These are phyloP conservation scores for Silene noctiflora DNA, from an alignment of 179 eudicot genomes.

Conservation along the genomic window DNA sequence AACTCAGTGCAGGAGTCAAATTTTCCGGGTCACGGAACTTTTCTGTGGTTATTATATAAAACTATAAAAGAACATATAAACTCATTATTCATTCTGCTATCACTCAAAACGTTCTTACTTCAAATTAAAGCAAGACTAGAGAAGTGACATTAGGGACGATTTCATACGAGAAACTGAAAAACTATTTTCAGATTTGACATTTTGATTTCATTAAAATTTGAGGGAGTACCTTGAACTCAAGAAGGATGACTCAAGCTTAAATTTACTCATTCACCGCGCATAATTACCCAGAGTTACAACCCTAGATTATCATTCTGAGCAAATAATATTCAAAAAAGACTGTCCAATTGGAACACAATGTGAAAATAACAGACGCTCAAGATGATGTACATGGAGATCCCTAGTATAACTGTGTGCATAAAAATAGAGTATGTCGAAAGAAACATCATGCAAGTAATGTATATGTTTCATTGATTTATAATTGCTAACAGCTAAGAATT, in stretches of 20 bases:
- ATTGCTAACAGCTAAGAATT: neutral
- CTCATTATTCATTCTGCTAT: no score
- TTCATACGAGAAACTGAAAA: no score
- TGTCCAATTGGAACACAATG: neutral
- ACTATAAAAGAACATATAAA: no score
- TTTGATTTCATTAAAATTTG: neutral
- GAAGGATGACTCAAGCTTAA: neutral
- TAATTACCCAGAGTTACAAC: neutral
- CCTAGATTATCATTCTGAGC: no score
- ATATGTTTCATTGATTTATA: neutral
- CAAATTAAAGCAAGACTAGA: no score
- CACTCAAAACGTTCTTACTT: no score
- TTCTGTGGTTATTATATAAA: no score
- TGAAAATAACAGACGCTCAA: neutral
- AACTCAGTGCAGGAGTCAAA: no score
- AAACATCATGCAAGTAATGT: neutral
- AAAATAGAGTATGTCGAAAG: neutral
- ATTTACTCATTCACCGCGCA: neutral
- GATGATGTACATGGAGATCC: constrained; percentile 1
- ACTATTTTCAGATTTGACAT: neutral
- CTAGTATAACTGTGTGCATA: neutral
- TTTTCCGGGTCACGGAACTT: no score
- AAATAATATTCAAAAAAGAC: neutral
- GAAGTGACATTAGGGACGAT: no score
- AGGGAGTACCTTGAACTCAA: neutral